Conservation (phyloP, 331 rosid genomes). For the Telfairia occidentalis region DNA sequence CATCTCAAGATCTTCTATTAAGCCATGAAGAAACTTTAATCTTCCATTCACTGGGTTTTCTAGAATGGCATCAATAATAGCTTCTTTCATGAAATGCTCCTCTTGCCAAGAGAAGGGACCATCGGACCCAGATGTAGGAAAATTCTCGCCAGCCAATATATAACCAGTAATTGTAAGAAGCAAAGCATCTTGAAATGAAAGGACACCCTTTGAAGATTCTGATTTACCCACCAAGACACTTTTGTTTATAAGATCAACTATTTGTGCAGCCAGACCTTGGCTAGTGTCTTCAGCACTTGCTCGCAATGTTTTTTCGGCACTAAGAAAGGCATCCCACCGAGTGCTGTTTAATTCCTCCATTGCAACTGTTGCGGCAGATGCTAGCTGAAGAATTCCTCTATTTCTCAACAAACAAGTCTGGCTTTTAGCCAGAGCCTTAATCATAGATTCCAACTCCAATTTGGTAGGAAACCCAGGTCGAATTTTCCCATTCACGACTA, state of each 20-base stretch:
- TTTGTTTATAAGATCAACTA: constrained; percentile 71
- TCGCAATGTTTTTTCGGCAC: constrained; percentile 59
- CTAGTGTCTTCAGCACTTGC: constrained; percentile 76
- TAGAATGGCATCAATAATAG: constrained; percentile 66
- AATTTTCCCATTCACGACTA: constrained; percentile 46
- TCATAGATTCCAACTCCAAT: constrained; percentile 60
- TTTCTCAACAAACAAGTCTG: constrained; percentile 60
- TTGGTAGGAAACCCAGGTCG: constrained; percentile 53
- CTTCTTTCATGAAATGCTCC: constrained; percentile 75
- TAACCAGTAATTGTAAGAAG: constrained; percentile 67
- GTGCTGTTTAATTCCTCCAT: constrained; percentile 54
- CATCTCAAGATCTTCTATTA: constrained; percentile 62
- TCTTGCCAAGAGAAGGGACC: constrained; percentile 99
- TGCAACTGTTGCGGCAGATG: constrained; percentile 58
- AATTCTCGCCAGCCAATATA: constrained; percentile 82
- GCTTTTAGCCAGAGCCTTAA: constrained; percentile 57
- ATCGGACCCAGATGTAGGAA: constrained; percentile 80
- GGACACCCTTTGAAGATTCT: constrained; percentile 44
- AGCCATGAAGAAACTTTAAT: constrained; percentile 74
- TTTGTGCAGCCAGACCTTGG: constrained; percentile 88
- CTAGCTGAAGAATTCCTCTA: constrained; percentile 86
- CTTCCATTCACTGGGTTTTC: constrained; percentile 62
- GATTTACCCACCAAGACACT: constrained; percentile 51
- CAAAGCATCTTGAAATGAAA: constrained; percentile 71
- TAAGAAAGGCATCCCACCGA: constrained; percentile 76